A percentile compares a stretch with the other conserved stretches of the same genome.
Evolutionary conservation across 257 asterid species (phyloP).

Genomic region (Solanum okadae): DNA sequence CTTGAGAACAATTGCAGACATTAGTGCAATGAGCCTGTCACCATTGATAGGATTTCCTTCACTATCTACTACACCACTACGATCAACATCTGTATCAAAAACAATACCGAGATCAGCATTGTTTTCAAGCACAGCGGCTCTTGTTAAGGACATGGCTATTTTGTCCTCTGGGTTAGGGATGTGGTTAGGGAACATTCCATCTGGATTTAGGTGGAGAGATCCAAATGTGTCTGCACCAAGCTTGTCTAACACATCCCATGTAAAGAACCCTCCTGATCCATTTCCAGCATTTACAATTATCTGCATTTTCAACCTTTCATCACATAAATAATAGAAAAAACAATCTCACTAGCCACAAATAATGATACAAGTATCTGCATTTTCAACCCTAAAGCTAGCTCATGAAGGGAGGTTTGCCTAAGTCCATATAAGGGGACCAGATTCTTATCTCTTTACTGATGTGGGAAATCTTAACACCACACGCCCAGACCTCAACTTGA

Average conservation of each 20-base stretch:
- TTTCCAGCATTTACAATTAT: slow-evolving; percentile 92
- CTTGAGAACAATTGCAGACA: slow-evolving; percentile 65
- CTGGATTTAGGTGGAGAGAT: slow-evolving; percentile 79
- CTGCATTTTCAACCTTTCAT: slow-evolving; percentile 28
- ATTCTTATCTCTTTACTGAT: no score
- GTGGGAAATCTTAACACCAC: no score
- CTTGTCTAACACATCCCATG: slow-evolving; percentile 82
- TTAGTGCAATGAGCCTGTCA: slow-evolving; percentile 67
- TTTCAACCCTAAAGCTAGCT: no score
- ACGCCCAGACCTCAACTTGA: no score
- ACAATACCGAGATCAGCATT: slow-evolving; percentile 79
- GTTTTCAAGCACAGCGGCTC: slow-evolving; percentile 62
- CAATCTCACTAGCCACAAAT: no score
- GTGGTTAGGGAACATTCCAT: slow-evolving; percentile 96
- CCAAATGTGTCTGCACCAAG: slow-evolving; percentile 97
- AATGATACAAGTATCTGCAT: no score
- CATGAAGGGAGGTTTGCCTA: no score
- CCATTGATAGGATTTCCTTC: slow-evolving; percentile 79
- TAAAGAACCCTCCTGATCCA: slow-evolving; percentile 96
- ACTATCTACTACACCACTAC: slow-evolving; percentile 80
- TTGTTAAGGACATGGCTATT: slow-evolving; percentile 71
- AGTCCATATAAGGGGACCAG: no score
- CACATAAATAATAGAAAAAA: background rate
- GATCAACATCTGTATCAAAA: slow-evolving; percentile 84
- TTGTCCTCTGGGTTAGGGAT: slow-evolving; percentile 94